Evolutionary conservation across 2,329 filamentous ascomycete genomes (phyloP).

Genomic region (Phialophora expanda): DNA sequence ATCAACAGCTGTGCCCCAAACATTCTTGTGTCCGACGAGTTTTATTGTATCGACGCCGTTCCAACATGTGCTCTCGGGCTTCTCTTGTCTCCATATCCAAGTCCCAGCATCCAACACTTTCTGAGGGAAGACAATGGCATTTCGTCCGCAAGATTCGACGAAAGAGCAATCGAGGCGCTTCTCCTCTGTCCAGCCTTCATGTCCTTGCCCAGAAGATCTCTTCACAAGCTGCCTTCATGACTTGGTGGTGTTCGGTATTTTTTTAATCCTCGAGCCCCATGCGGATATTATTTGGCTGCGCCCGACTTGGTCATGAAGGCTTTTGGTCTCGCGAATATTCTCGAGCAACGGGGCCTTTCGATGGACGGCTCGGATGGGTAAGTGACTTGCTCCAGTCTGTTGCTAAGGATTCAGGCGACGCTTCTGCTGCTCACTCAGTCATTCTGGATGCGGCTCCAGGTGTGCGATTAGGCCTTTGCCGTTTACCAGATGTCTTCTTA

Average conservation of each 20-base stretch:
- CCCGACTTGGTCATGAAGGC: neutral
- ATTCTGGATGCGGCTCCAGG: neutral
- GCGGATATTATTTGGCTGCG: neutral
- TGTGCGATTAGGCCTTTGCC: neutral
- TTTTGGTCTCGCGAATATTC: neutral
- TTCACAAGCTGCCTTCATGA: neutral
- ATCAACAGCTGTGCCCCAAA: neutral
- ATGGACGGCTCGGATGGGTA: neutral
- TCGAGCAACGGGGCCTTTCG: neutral
- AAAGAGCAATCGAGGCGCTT: neutral
- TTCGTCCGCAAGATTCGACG: neutral
- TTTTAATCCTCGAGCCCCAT: neutral
- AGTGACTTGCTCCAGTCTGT: neutral
- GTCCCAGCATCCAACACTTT: neutral
- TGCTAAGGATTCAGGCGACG: neutral
- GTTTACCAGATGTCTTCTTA: neutral
- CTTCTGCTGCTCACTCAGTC: neutral
- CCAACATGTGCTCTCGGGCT: neutral
- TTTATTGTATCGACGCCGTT: neutral
- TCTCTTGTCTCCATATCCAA: neutral
- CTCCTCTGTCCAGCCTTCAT: neutral
- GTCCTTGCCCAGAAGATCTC: neutral
- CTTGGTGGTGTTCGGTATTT: neutral
- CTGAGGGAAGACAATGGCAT: neutral
- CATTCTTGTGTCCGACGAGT: neutral